phyloP scores from a whole-genome alignment of 768 basidiomycete species.

The Termitomyces sp. region DNA sequence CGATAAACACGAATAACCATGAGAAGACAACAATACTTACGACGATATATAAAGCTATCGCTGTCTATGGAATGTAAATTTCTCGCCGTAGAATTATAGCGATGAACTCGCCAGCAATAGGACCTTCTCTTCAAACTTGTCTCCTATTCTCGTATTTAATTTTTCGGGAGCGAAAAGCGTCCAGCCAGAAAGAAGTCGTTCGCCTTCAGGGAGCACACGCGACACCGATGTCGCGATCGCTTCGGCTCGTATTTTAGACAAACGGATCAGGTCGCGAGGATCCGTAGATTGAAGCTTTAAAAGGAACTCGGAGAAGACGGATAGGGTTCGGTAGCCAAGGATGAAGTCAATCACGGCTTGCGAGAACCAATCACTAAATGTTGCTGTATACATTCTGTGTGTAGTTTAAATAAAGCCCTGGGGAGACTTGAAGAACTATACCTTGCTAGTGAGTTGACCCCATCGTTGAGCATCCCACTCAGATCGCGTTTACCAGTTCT shows the following conservation, averaged over 20 bases:
- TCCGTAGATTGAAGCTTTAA: slow-evolving; percentile 88
- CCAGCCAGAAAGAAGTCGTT: slow-evolving; percentile 83
- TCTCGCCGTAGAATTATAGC: not conserved
- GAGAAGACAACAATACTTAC: slow-evolving; percentile 40
- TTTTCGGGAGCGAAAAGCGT: slow-evolving; percentile 85
- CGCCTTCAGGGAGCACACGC: slow-evolving; percentile 70
- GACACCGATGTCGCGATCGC: slow-evolving; percentile 89
- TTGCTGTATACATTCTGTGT: slow-evolving; percentile 80
- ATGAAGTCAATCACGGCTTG: slow-evolving; percentile 95
- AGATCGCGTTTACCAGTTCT: slow-evolving; percentile 97
- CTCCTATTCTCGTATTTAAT: slow-evolving; percentile 64
- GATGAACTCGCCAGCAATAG: slow-evolving; percentile 66
- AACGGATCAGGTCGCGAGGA: slow-evolving; percentile 81
- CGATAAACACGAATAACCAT: not conserved
- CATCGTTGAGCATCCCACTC: slow-evolving; percentile 89
- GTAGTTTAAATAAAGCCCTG: not conserved
- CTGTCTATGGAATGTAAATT: slow-evolving; percentile 22
- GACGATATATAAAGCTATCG: slow-evolving; percentile 70
- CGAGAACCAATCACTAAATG: slow-evolving; percentile 93
- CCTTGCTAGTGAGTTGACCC: slow-evolving; percentile 90
- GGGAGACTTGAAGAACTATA: slow-evolving; percentile 15
- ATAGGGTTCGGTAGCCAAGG: slow-evolving; percentile 80
- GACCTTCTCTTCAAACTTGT: slow-evolving; percentile 93
- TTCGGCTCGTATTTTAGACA: slow-evolving; percentile 87
- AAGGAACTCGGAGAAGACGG: slow-evolving; percentile 93